phyloP scores from a whole-genome alignment of 257 asterid species.

The Jasminum sambac region DNA sequence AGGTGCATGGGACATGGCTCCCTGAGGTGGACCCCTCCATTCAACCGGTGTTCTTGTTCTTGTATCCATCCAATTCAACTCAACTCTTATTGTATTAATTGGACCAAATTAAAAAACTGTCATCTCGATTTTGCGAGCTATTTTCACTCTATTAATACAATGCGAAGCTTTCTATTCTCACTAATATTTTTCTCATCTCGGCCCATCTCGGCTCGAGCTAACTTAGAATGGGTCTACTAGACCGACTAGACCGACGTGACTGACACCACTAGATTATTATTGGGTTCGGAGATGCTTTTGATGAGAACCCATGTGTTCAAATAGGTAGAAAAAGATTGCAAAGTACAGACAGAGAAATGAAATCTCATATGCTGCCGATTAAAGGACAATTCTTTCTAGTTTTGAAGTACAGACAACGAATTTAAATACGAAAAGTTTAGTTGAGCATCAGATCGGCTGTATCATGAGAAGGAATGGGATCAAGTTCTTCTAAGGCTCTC shows the following conservation, averaged over 20 bases:
- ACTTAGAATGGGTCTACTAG: background rate
- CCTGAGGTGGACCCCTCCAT: no score
- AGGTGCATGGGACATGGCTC: no score
- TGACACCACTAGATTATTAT: background rate
- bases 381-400: background rate
- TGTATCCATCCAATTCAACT: no score
- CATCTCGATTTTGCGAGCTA: no score
- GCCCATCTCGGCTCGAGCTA: background rate
- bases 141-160: no score
- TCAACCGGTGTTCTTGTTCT: no score
- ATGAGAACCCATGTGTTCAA: constrained; percentile 7
- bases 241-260: no score
- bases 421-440: background rate
- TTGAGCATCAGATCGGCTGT: background rate
- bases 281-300: background rate
- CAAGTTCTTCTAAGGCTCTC: background rate
- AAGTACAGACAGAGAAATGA: constrained; percentile 5
- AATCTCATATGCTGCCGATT: constrained; percentile 1
- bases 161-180: no score
- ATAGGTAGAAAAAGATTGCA: background rate
- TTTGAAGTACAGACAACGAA: background rate
- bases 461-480: constrained; percentile 9
- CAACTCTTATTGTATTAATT: no score
- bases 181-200: background rate
- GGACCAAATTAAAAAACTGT: no score